Conservation (phyloP, 495 filamentous ascomycete genomes). For the Xylaria grammica region DNA sequence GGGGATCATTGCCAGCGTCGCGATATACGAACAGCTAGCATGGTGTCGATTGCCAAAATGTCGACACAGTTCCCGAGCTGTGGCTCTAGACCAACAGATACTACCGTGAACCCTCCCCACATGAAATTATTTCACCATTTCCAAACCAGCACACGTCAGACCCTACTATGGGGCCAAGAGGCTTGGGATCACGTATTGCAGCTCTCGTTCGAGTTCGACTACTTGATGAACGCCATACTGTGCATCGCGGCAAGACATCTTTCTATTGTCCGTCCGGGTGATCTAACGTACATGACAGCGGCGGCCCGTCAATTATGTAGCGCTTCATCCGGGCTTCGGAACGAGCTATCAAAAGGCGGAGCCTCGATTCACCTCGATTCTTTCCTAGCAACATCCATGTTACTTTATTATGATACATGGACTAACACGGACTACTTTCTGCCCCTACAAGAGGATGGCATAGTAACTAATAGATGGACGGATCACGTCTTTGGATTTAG, state of each 20-base stretch:
- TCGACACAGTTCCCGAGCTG: not conserved
- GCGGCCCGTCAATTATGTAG: conserved; percentile 19
- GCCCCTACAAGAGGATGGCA: not conserved
- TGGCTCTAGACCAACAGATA: not conserved
- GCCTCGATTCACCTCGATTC: conserved; percentile 17
- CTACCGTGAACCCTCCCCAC: conserved; percentile 15
- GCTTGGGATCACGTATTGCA: conserved; percentile 22
- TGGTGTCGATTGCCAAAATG: not conserved
- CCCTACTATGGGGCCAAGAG: conserved; percentile 13
- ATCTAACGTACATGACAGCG: conserved; percentile 9
- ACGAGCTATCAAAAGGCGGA: conserved; percentile 14
- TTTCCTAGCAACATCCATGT: conserved; percentile 17
- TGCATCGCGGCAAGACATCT: conserved; percentile 23
- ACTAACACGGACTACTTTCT: conserved; percentile 19
- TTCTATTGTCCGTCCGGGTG: conserved; percentile 12
- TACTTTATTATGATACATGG: conserved; percentile 26
- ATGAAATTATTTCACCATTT: conserved; percentile 24
- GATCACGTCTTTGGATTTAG: conserved; percentile 24
- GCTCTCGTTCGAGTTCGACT: conserved; percentile 25
- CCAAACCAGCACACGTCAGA: conserved; percentile 11
- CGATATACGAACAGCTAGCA: not conserved
- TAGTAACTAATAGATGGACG: conserved; percentile 2
- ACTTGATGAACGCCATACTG: conserved; percentile 23
- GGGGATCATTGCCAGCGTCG: conserved; percentile 18
- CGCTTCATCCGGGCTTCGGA: conserved; percentile 13